Evolutionary conservation across 2,329 filamentous ascomycete species (phyloP), one percentile per base, ranked within the genome.

Genomic region (Myrmaecium sp.): DNA sequence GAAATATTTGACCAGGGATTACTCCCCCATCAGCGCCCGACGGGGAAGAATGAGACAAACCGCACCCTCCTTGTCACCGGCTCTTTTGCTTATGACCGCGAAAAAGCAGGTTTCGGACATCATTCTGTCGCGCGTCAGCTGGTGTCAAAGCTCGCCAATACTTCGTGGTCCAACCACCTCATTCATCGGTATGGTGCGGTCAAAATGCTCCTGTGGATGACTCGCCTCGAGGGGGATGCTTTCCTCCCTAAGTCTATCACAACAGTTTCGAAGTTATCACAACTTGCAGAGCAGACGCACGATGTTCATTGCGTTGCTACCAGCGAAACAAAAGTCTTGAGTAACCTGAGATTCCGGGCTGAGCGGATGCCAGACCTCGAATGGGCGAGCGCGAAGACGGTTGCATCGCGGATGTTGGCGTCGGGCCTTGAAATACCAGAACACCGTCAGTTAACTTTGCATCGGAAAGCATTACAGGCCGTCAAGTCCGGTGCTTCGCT

Each of bases 161-260:
- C 64, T 26, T 66, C 78, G 29, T 61, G 69, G 33, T 54, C 59
- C 3, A 60, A 69, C 26, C 50, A 58, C 0, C 57, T 75, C 0
- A 68, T 91, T 38, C 76, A 93, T 39, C 58, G 60, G 15, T 84
- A 82, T 44, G 86, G 86, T 3, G 64, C 74, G 11, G 73, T 92
- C 3, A 71, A 83, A 25, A 74, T 86, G 58, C 61, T 95, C 1
- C 45, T 84, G 20, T 84, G 83, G 73, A 42, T 73, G 3, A 62
- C 66, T 1, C 58, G 73, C 22, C 56, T 65, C 0, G 74, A 81
- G 30, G 69, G 69, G 35, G 40, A 50, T 5, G 34, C 47, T 2
- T 37, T 80, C 1, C 31, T 93, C 5, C 76, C 84, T 0, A 65
- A 27, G 53, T n/a, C n/a, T n/a, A n/a, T n/a, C n/a, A n/a, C n/a